A percentile compares a stretch with the other conserved stretches of the same genome.
Evolutionary conservation across 495 filamentous ascomycete genomes (phyloP).

Genomic region (Lophiotrema nucula): DNA sequence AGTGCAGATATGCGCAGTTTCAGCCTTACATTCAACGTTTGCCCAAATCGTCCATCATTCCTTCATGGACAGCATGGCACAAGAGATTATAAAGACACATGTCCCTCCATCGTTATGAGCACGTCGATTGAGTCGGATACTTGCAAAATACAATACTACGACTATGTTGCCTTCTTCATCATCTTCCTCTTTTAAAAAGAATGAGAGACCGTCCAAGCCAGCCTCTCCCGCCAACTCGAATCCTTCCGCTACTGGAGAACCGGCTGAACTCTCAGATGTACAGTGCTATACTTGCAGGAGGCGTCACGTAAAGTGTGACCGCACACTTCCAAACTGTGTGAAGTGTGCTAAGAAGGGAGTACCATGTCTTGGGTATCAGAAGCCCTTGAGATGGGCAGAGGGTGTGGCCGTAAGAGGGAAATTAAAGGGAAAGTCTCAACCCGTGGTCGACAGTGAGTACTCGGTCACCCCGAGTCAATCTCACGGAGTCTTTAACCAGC

Average conservation of each 20-base stretch:
- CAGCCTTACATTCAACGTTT: neutral
- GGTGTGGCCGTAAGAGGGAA: constrained; percentile 25
- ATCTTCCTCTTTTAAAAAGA: constrained; percentile 8
- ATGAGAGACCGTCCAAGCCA: constrained; percentile 1
- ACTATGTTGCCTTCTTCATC: constrained; percentile 13
- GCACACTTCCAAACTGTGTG: constrained; percentile 13
- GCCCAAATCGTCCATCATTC: neutral
- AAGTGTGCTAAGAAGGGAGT: constrained; percentile 28
- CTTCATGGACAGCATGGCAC: neutral
- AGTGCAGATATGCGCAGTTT: neutral
- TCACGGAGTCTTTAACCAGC: neutral
- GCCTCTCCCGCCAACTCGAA: neutral
- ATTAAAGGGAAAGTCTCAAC: constrained; percentile 23
- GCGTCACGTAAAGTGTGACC: constrained; percentile 24
- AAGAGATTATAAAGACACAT: constrained; percentile 11
- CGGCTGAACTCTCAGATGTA: constrained; percentile 14
- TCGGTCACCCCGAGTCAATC: too few relatives aligned
- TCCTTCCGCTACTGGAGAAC: neutral
- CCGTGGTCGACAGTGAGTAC: constrained; percentile 30
- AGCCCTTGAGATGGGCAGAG: constrained; percentile 27
- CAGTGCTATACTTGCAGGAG: constrained; percentile 24
- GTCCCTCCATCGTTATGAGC: constrained; percentile 1
- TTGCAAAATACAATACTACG: neutral
- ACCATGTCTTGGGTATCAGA: constrained; percentile 26
- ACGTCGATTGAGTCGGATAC: constrained; percentile 2